Percentiles rank a stretch among this genome's conserved stretches.
These are phyloP conservation scores for Taphrina populina DNA, from an alignment of 1,139 yeast species.

Conservation along the genomic window DNA sequence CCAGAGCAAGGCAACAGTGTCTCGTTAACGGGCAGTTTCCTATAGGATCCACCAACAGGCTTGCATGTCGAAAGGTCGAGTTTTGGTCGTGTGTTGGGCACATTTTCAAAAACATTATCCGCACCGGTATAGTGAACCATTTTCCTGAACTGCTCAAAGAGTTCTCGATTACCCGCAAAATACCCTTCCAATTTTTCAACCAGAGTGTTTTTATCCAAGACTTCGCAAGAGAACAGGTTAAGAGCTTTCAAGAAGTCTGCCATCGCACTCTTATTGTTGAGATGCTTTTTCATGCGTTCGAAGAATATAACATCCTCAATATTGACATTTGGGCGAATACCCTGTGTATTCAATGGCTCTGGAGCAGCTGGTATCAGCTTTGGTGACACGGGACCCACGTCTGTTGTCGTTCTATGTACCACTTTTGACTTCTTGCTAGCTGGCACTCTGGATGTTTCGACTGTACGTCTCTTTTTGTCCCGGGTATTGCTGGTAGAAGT, in stretches of 20 bases:
- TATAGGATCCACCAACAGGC: slow-evolving; percentile 81
- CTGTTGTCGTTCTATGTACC: slow-evolving; percentile 24
- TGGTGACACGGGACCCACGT: slow-evolving; percentile 50
- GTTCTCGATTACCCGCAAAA: slow-evolving; percentile 74
- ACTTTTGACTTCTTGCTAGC: slow-evolving; percentile 38
- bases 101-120: slow-evolving; percentile 70
- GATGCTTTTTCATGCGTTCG: slow-evolving; percentile 85
- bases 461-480: slow-evolving; percentile 25
- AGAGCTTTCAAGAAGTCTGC: slow-evolving; percentile 85
- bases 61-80: slow-evolving; percentile 82
- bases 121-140: slow-evolving; percentile 78
- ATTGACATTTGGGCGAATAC: slow-evolving; percentile 43
- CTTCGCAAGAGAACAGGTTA: slow-evolving; percentile 83
- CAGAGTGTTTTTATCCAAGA: slow-evolving; percentile 76
- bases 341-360: slow-evolving; percentile 70
- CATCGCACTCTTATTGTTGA: slow-evolving; percentile 86
- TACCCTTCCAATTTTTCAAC: slow-evolving; percentile 84
- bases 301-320: slow-evolving; percentile 82
- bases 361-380: slow-evolving; percentile 82
- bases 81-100: slow-evolving; percentile 76
- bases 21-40: slow-evolving; percentile 89
- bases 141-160: slow-evolving; percentile 84
- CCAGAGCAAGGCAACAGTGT: slow-evolving; percentile 98
- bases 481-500: slow-evolving; percentile 36
- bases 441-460: slow-evolving; percentile 27